phyloP scores from a whole-genome alignment of 805 yeast species.

The Torulaspora microellipsoides region DNA sequence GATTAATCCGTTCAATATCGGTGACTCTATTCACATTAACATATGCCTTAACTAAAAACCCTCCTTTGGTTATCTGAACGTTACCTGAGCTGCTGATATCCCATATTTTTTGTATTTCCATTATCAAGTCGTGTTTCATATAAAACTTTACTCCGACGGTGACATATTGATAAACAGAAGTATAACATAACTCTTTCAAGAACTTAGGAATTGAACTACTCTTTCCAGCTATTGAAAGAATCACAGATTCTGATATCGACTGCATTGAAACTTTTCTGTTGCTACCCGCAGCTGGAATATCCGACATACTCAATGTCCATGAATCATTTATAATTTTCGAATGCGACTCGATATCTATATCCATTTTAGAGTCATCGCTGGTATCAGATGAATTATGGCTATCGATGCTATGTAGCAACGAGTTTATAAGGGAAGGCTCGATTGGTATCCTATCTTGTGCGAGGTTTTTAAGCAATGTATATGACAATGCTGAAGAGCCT shows the following conservation, averaged over 20 bases:
- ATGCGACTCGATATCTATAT: conserved; percentile 4
- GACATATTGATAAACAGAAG: conserved; percentile 41
- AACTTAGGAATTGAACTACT: conserved; percentile 36
- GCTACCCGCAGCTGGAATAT: conserved; percentile 74
- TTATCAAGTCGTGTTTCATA: conserved; percentile 28
- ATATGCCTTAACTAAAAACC: conserved; percentile 56
- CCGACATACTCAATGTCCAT: conserved; percentile 65
- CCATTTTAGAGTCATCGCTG: conserved; percentile 5
- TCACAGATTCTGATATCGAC: conserved; percentile 53
- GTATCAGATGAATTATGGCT: background rate
- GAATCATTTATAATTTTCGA: conserved; percentile 1
- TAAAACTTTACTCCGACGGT: conserved; percentile 29
- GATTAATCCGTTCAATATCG: conserved; percentile 66
- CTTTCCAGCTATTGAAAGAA: conserved; percentile 29
- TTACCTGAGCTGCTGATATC: conserved; percentile 29
- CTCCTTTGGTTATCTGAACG: conserved; percentile 50
- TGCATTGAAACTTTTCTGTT: conserved; percentile 56
- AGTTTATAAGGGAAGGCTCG: conserved; percentile 4
- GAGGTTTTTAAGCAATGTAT: conserved; percentile 17
- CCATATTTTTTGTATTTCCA: conserved; percentile 31
- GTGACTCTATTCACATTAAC: conserved; percentile 69
- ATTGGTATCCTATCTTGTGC: conserved; percentile 16
- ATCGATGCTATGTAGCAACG: conserved; percentile 3
- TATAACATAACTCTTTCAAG: conserved; percentile 67
- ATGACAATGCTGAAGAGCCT: conserved; percentile 13